Conservation (phyloP, 495 filamentous ascomycete species). For the Daldinia grandis region DNA sequence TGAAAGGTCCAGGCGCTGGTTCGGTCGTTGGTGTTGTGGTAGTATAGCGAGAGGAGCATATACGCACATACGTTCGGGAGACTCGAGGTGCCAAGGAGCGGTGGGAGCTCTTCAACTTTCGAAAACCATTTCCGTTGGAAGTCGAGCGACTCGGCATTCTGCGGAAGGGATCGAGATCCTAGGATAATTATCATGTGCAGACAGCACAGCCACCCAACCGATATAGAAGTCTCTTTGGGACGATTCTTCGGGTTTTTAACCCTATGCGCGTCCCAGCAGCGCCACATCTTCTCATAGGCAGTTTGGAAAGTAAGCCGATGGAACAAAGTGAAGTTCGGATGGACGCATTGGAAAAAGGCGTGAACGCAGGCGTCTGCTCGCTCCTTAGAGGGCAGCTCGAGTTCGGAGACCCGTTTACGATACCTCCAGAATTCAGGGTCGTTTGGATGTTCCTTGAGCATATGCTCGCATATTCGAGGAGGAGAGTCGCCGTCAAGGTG, state of each 20-base stretch:
- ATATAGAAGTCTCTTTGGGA: slow-evolving; percentile 31
- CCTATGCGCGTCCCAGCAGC: slow-evolving; percentile 30
- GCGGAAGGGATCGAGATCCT: slow-evolving; percentile 46
- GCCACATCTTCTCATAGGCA: slow-evolving; percentile 53
- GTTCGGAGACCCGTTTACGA: slow-evolving; percentile 31
- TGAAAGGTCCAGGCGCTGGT: slow-evolving; percentile 56
- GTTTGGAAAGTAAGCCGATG: slow-evolving; percentile 54
- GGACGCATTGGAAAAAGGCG: slow-evolving; percentile 54
- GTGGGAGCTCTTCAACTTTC: slow-evolving; percentile 43
- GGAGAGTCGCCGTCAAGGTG: slow-evolving; percentile 37
- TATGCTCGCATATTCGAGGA: slow-evolving; percentile 32
- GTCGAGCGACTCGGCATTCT: slow-evolving; percentile 42
- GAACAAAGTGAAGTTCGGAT: slow-evolving; percentile 57
- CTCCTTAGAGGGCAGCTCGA: slow-evolving; percentile 42
- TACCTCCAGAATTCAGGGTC: slow-evolving; percentile 40
- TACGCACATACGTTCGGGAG: slow-evolving; percentile 56
- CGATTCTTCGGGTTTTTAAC: not conserved
- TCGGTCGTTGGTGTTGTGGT: slow-evolving; percentile 57
- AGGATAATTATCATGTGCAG: slow-evolving; percentile 57
- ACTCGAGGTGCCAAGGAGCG: slow-evolving; percentile 50
- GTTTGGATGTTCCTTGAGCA: slow-evolving; percentile 32
- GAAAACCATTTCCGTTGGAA: slow-evolving; percentile 51
- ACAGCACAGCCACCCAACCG: slow-evolving; percentile 55
- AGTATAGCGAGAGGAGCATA: slow-evolving; percentile 56
- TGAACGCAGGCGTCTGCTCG: slow-evolving; percentile 50